A percentile compares a stretch with the other conserved stretches of the same genome.
Evolutionary conservation across 805 yeast genomes (phyloP).

Genomic region (Yarrowia yakushimensis): DNA sequence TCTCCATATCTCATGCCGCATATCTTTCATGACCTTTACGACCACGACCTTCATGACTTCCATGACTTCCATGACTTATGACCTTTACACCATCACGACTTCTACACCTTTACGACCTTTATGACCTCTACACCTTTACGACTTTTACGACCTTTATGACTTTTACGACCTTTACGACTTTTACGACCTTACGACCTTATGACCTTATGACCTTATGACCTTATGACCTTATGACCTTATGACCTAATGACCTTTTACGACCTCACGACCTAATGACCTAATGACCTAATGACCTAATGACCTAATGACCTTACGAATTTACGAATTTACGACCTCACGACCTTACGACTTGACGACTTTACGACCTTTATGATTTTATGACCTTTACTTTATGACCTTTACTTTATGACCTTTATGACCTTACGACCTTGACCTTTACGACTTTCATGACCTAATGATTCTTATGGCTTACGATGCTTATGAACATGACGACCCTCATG

Average conservation of each 20-base stretch:
- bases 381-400: neutral
- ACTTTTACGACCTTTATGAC: neutral
- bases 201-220: no score
- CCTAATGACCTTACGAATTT: no score
- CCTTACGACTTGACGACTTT: neutral
- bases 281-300: no score
- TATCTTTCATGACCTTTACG: neutral
- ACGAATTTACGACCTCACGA: no score
- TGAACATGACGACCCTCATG: neutral
- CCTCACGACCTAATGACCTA: no score
- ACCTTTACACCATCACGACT: neutral
- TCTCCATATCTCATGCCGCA: no score
- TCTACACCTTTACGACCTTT: neutral
- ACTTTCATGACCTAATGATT: neutral
- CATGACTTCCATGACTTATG: neutral
- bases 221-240: no score
- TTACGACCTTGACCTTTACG: neutral
- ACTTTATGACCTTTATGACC: neutral
- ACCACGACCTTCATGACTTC: neutral
- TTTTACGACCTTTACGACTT: neutral
- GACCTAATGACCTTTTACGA: neutral
- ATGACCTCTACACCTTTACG: neutral
- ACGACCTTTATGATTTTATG: neutral
- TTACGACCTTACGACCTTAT: neutral
- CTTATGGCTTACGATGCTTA: neutral